Evolutionary conservation across 768 basidiomycete species (phyloP).

Genomic region (Xerocomellus intermedius): DNA sequence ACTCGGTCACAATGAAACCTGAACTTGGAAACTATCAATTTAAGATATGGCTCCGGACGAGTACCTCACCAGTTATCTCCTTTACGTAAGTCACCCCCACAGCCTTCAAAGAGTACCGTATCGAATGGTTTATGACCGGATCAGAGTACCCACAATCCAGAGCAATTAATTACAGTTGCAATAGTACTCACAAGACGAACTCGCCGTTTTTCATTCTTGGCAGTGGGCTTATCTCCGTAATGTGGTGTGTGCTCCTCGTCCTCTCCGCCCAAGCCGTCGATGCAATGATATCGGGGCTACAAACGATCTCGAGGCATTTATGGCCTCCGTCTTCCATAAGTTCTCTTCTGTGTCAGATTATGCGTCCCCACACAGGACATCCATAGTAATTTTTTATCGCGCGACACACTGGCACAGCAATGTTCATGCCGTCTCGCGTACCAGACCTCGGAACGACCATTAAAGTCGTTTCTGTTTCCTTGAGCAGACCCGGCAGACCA

Average conservation of each 20-base stretch:
- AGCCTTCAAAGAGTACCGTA: no score
- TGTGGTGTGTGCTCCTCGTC: no score
- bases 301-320: no score
- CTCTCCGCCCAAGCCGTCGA: no score
- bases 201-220: no score
- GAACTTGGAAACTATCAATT: neutral
- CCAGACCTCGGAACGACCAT: constrained; percentile 54
- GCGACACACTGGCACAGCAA: constrained; percentile 48
- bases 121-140: no score
- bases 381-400: constrained; percentile 49
- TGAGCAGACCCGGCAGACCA: constrained; percentile 50
- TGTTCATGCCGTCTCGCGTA: constrained; percentile 85
- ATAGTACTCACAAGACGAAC: no score
- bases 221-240: no score
- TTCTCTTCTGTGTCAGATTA: constrained; percentile 37
- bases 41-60: neutral
- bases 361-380: constrained; percentile 55
- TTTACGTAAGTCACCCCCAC: constrained; percentile 7
- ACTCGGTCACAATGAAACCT: neutral
- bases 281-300: no score
- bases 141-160: no score
- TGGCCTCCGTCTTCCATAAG: constrained; percentile 45
- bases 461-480: constrained; percentile 79
- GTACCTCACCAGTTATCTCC: constrained; percentile 16
- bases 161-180: no score